phyloP scores from a whole-genome alignment of 2,329 filamentous ascomycete genomes.

The Colletotrichum sp. region DNA sequence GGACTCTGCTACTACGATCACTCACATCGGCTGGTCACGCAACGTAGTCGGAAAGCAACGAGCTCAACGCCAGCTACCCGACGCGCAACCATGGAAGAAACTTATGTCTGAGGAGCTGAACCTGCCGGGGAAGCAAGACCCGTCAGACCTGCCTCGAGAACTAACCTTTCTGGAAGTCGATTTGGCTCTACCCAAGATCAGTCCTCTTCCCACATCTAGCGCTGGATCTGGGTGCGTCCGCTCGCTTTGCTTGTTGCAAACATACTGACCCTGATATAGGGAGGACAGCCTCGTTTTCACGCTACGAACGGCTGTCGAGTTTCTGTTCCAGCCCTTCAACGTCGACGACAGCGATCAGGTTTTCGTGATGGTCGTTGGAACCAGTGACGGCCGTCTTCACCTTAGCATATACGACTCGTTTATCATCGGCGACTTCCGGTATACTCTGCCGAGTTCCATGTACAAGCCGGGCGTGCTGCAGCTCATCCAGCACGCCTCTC shows the following conservation, averaged over 20 bases:
- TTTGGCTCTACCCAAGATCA: slow-evolving; percentile 77
- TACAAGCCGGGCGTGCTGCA: slow-evolving; percentile 34
- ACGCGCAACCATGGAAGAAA: slow-evolving; percentile 32
- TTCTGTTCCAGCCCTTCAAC: slow-evolving; percentile 68
- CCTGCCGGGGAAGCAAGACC: slow-evolving; percentile 26
- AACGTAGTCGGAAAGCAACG: slow-evolving; percentile 37
- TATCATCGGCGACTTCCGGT: slow-evolving; percentile 71
- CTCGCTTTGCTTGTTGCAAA: background rate
- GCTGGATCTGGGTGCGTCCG: slow-evolving; percentile 65
- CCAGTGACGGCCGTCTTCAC: slow-evolving; percentile 73
- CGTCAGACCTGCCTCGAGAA: slow-evolving; percentile 70
- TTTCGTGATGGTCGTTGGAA: slow-evolving; percentile 79
- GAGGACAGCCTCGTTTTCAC: slow-evolving; percentile 71
- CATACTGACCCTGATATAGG: slow-evolving; percentile 26
- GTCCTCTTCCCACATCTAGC: slow-evolving; percentile 66
- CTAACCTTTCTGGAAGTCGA: slow-evolving; percentile 80
- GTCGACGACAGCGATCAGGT: slow-evolving; percentile 75
- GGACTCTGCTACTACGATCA: slow-evolving; percentile 43
- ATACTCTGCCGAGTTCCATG: slow-evolving; percentile 40
- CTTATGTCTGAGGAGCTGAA: slow-evolving; percentile 31
- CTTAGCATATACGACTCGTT: slow-evolving; percentile 88
- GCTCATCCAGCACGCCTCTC: slow-evolving; percentile 69
- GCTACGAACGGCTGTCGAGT: slow-evolving; percentile 71
- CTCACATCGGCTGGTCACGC: slow-evolving; percentile 59
- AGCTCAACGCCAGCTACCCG: slow-evolving; percentile 14